Evolutionary conservation across 1,139 yeast genomes (phyloP), one percentile per base, ranked within the genome.

Genomic region (Taphrina wiesneri): DNA sequence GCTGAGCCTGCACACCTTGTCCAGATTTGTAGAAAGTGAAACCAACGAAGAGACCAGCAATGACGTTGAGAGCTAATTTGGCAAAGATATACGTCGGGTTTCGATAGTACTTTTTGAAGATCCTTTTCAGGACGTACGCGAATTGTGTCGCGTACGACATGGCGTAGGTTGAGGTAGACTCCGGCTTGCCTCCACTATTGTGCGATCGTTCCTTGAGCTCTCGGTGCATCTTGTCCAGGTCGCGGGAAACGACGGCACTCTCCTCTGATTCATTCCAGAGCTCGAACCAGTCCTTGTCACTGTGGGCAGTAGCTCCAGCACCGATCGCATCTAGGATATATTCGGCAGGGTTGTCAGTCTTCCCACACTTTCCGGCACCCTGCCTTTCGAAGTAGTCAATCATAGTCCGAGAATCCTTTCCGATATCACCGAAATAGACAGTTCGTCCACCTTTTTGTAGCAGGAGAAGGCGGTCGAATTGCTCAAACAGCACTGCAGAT

Each of bases 271-370:
- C 79, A 70, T 77, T 77, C 92, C 92, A 87, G 25, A 85, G 86
- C 69, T 86, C 84, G 69, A 81, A 79, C 75, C 85, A 87, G 73
- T 87, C 87, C 70, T 83, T 83, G 59, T 79, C 81, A 28, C 90
- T 87, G 67, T 80, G 82, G 34, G 88, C 82, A 28, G 90, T 90
- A 3, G 91, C 90, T 41, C 91, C 92, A 45, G 91, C 91, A 67
- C 91, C 91, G 74, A 87, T 86, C 66, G 86, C 88, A 70, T 85
- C 86, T 72, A 87, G 79, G 88, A 87, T 87, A 88, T 90, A 87
- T 75, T 87, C 93, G 6, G 92, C 92, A 6, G 92, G 92, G 72
- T 87, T 87, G 17, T 88, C 90, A 64, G 81, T 83, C 19, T 80
- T 78, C 9, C 89, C 90, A 77, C 88, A 86, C 62, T 76, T 76